Percentiles rank a stretch among this genome's conserved stretches.
phyloP scores from a whole-genome alignment of 1,284 basidiomycete genomes.

The Grifola frondosa region DNA sequence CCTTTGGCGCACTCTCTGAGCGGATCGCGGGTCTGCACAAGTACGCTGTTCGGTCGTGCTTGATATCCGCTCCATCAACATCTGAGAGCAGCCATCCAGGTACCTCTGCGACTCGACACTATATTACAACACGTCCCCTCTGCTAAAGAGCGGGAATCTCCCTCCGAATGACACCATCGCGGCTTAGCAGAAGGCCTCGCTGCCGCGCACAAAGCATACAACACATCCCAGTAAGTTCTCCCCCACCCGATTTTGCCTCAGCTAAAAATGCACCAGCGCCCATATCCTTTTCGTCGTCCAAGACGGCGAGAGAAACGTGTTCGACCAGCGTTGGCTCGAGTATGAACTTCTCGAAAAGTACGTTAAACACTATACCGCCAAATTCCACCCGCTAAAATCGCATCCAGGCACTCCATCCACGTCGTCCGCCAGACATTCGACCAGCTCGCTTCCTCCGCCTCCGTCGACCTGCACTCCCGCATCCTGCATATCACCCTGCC shows the following conservation, averaged over 20 bases:
- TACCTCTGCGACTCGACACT: conserved; percentile 65
- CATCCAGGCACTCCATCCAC: conserved; percentile 66
- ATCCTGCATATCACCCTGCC: conserved; percentile 20
- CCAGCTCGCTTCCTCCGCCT: conserved; percentile 56
- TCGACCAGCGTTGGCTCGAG: conserved; percentile 91
- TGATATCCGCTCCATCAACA: background rate
- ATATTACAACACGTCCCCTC: conserved; percentile 63
- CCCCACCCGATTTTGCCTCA: background rate
- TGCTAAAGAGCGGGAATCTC: conserved; percentile 58
- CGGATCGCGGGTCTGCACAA: conserved; percentile 75
- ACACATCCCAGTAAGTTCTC: conserved; percentile 45
- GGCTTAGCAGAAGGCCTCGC: conserved; percentile 79
- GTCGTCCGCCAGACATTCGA: conserved; percentile 76
- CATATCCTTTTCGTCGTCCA: conserved; percentile 89
- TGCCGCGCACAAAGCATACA: conserved; percentile 78
- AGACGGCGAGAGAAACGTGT: conserved; percentile 90
- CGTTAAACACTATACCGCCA: conserved; percentile 17
- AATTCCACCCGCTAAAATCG: background rate
- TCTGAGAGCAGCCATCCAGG: conserved; percentile 36
- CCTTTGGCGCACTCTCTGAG: conserved; percentile 85
- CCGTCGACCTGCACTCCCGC: conserved; percentile 25
- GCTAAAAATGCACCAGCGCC: conserved; percentile 42
- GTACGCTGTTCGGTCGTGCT: conserved; percentile 50
- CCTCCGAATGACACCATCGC: conserved; percentile 76
- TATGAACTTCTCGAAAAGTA: conserved; percentile 80